Percentiles rank a stretch among this genome's conserved stretches.
These are phyloP conservation scores for Lineolata rhizophorae DNA, from an alignment of 495 filamentous ascomycete species.

Conservation along the genomic window DNA sequence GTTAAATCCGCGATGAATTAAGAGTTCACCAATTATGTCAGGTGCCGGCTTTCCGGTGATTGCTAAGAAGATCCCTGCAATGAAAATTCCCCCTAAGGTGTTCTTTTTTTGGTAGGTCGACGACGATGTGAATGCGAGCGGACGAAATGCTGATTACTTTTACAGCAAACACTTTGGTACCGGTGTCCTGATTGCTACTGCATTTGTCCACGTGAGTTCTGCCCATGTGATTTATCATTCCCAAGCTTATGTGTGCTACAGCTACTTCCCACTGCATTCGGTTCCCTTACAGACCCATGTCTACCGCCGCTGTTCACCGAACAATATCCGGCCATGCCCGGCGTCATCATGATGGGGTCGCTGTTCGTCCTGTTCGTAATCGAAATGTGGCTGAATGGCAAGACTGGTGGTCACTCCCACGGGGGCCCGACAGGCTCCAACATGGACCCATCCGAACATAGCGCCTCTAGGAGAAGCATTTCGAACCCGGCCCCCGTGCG, in stretches of 20 bases:
- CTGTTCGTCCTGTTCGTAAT: slow-evolving; percentile 33
- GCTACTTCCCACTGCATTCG: slow-evolving; percentile 34
- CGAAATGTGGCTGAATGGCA: slow-evolving; percentile 24
- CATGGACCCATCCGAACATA: no score
- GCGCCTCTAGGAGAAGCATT: no score
- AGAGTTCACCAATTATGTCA: no score
- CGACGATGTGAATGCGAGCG: no score
- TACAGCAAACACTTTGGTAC: slow-evolving; percentile 21
- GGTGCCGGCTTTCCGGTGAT: slow-evolving; percentile 33
- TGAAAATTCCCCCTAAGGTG: slow-evolving; percentile 28
- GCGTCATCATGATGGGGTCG: slow-evolving; percentile 34
- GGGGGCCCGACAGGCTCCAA: slow-evolving; percentile 26
- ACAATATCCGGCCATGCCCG: slow-evolving; percentile 34
- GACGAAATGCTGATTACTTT: no score
- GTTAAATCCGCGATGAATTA: no score
- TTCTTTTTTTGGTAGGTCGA: no score
- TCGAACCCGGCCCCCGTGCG: no score
- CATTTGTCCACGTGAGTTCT: slow-evolving; percentile 13
- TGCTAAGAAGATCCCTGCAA: slow-evolving; percentile 29
- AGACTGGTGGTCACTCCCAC: slow-evolving; percentile 25
- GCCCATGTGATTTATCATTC: no score
- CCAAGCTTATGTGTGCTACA: no score
- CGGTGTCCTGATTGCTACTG: slow-evolving; percentile 12
- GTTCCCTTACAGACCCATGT: slow-evolving; percentile 32
- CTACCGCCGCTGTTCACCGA: slow-evolving; percentile 32